Base-by-base conservation (phyloP, 2,329 filamentous ascomycete species). In the Aquanectria penicillioides region DNA sequence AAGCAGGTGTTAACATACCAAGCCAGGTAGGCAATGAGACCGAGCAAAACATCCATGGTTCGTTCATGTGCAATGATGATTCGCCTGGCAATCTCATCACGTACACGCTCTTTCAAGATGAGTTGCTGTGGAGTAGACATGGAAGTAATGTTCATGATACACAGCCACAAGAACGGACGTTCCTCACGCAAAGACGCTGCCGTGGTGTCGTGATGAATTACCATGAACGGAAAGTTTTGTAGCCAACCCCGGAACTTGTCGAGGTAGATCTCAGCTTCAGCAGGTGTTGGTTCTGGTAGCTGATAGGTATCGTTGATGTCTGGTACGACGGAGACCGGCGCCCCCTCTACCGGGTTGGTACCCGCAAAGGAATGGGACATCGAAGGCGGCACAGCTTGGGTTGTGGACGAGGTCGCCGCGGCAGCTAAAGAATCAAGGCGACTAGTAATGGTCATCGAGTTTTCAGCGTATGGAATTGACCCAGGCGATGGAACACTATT, bases 1-100 rank as follows among this genome's bases (percentile, higher is more conserved):
- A 18, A n/a, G n/a, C n/a, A 20, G 28, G 11, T 23, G n/a, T 9
- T 23, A 18, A 63, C 75, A 63, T 68, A 81, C 82, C 83, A 86
- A 26, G 74, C 72, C 18, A 79, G 73, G 50, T 73, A 80, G 48
- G 63, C 74, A 13, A 88, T 65, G 4, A 86, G 57, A 0, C 83
- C 84, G 10, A 83, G 73, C 2, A 88, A 71, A 10, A 86, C 61
- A 61, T 87, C 85, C 33, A 86, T 72, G 43, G 70, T 79, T 47
- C 79, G 78, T 53, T 85, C 82, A n/a, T 77, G 72, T 9, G 81
- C 76, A 11, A 84, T 57, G 6, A 86, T 64, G 22, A 84, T 71
- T 53, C 77, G 78, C n/a, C 78, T 74, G 0, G 81, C 77, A 12
- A 85, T 49, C 22, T 80, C 74, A 38, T 78, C 73, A 36, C 80